Percentiles rank a stretch among this genome's conserved stretches.
phyloP scores from a whole-genome alignment of 306 rosid genomes.

The Cucurbita argyrosperma region DNA sequence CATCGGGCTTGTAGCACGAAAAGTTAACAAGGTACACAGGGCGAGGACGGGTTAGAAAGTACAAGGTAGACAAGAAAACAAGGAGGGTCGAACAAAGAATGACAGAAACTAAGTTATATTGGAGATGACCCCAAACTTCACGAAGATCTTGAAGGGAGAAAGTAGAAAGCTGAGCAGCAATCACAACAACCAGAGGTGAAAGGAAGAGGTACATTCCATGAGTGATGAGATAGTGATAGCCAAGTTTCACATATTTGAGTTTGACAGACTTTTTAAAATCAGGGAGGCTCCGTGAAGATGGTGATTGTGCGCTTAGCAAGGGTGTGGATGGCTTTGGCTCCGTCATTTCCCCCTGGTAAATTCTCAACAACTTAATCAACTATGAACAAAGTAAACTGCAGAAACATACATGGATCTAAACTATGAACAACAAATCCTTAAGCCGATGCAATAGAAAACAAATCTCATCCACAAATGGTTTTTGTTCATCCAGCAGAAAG shows the following conservation, averaged over 20 bases:
- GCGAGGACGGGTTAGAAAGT: conserved; percentile 62
- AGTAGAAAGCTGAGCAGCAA: conserved; percentile 61
- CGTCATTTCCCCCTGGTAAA: conserved; percentile 41
- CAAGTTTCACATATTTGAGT: conserved; percentile 78
- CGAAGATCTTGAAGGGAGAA: conserved; percentile 49
- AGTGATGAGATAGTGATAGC: conserved; percentile 73
- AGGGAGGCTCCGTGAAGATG: conserved; percentile 51
- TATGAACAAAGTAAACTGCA: background rate
- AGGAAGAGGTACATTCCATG: conserved; percentile 80
- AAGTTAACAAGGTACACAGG: conserved; percentile 71
- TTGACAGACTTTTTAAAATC: conserved; percentile 76
- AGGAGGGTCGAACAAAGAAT: conserved; percentile 61
- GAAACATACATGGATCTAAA: background rate
- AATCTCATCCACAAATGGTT: background rate
- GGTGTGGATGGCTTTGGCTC: conserved; percentile 30
- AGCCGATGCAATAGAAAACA: background rate
- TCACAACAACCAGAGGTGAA: conserved; percentile 45
- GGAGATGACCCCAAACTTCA: conserved; percentile 77
- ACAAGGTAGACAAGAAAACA: conserved; percentile 63
- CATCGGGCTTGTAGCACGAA: conserved; percentile 85
- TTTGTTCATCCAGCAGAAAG: background rate
- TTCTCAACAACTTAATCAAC: background rate
- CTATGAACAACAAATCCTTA: background rate
- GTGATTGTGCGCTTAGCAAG: conserved; percentile 24
- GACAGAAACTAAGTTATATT: conserved; percentile 54